Evolutionary conservation across 306 rosid genomes (phyloP), one percentile per base, ranked within the genome.

Genomic region (Elaeagnus macrophylla): DNA sequence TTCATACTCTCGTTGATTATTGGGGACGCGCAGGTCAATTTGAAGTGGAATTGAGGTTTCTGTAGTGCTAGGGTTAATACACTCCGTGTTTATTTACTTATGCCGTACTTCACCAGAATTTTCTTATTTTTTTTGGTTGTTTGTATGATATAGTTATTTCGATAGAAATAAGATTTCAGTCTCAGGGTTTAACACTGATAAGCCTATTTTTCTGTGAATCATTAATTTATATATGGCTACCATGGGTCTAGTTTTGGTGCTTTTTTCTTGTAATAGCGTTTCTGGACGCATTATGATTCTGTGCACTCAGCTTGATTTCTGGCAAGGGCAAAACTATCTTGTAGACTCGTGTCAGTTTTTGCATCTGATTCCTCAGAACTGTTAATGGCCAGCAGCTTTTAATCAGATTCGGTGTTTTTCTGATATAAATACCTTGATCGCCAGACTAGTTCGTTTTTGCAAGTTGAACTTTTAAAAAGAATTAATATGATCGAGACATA

Each of bases 191-290:
- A 47, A 0, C 54, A 3, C 49, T 35, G 40, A 36, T 9, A 12
- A 7, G 25, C 32, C n/a, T 36, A 53, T 3, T 41, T 41, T 37
- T 9, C 7, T 51, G 8, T 50, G 19, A 2, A 17, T 11, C 16
- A 18, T 49, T 51, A 25, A 25, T 45, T 58, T 38, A 3, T 12
- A 5, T 10, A 10, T 5, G 56, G 12, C 7, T 37, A 37, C 14
- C 38, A 49, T 47, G 67, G 67, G 66, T 64, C 60, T 57, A 48
- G 12, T 40, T 17, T 59, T 25, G 15, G 18, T 38, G 61, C 25
- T 57, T 61, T 56, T 44, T 9, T 17, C 8, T 20, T 12, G 57
- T 9, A 32, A 51, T 3, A 37, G 49, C 41, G 43, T 14, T 40
- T 46, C 16, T 45, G 49, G 15, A 1, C 14, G 12, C 19, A 45